phyloP scores from a whole-genome alignment of 345 rosid genomes.

The Salix dunnii region DNA sequence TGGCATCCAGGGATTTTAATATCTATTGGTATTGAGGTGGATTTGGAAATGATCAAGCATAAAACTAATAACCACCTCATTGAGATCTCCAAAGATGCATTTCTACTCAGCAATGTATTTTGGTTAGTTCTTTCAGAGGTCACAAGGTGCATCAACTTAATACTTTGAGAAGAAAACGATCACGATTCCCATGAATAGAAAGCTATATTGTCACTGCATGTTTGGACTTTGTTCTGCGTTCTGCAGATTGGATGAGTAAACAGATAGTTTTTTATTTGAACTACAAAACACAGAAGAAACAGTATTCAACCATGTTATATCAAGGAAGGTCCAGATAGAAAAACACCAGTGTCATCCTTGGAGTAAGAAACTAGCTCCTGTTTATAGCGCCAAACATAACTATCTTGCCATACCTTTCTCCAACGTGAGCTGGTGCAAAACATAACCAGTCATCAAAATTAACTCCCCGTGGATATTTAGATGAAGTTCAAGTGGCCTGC shows the following conservation, averaged over 20 bases:
- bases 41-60: background rate
- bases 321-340: background rate
- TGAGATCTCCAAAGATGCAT: background rate
- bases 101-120: no score
- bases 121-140: background rate
- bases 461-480: background rate
- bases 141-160: background rate
- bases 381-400: background rate
- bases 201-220: background rate
- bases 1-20: background rate
- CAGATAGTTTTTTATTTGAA: no score
- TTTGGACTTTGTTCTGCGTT: background rate
- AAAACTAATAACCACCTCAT: background rate
- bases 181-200: background rate
- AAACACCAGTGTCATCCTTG: background rate
- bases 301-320: background rate
- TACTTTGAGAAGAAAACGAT: background rate
- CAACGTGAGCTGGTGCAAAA: background rate
- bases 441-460: background rate
- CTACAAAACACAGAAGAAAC: background rate
- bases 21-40: background rate
- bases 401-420: conserved; percentile 2
- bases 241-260: background rate
- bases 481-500: background rate
- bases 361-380: background rate